Percentiles rank a stretch among this genome's conserved stretches.
phyloP scores from a whole-genome alignment of 805 yeast species.

The Schwanniomyces vanrijiae region DNA sequence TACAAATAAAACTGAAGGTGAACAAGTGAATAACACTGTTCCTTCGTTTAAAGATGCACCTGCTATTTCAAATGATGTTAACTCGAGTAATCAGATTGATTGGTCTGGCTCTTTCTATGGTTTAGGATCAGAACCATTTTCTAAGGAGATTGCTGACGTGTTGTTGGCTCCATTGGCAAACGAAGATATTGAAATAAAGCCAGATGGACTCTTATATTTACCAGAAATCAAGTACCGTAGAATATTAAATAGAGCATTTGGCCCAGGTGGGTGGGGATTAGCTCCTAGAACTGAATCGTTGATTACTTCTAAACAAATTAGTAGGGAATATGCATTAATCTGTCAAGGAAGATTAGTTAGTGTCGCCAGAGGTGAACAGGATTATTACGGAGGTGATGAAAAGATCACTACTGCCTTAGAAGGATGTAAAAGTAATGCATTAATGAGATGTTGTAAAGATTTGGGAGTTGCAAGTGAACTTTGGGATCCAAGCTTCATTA shows the following conservation, averaged over 20 bases:
- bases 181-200: slow-evolving; percentile 87
- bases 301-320: slow-evolving; percentile 70
- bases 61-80: slow-evolving; percentile 3
- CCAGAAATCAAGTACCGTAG: slow-evolving; percentile 97
- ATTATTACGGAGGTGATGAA: slow-evolving; percentile 75
- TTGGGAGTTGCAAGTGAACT: slow-evolving; percentile 94
- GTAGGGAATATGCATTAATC: slow-evolving; percentile 87
- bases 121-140: slow-evolving; percentile 76
- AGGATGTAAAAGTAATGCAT: slow-evolving; percentile 94
- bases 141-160: slow-evolving; percentile 56
- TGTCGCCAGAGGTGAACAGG: slow-evolving; percentile 95
- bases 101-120: slow-evolving; percentile 92
- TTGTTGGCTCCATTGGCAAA: slow-evolving; percentile 62
- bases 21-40: not conserved
- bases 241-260: slow-evolving; percentile 85
- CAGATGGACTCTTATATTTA: slow-evolving; percentile 87
- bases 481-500: slow-evolving; percentile 94
- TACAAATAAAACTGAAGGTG: not conserved
- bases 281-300: slow-evolving; percentile 89
- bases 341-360: slow-evolving; percentile 87
- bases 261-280: slow-evolving; percentile 99
- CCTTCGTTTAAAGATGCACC: slow-evolving; percentile 24
- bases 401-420: slow-evolving; percentile 95
- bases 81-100: slow-evolving; percentile 38
- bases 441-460: slow-evolving; percentile 98